Conservation (phyloP, 73 alveolate genomes). For the Uronychia binucleata region DNA sequence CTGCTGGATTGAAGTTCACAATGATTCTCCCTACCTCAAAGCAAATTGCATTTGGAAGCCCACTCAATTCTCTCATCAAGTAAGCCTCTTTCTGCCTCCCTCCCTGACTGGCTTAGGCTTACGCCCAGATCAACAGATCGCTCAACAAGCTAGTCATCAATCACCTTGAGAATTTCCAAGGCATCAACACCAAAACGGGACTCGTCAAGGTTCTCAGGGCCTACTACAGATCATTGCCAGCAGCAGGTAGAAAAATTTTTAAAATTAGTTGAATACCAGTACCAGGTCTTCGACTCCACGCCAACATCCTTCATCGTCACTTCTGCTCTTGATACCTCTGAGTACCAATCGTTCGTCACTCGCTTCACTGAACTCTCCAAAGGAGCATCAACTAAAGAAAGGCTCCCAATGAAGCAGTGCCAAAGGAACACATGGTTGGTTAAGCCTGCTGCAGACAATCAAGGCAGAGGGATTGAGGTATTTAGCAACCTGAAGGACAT, state of each 20-base stretch:
- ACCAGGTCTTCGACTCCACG: slow-evolving; percentile 62
- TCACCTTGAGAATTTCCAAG: slow-evolving; percentile 59
- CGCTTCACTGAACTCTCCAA: slow-evolving; percentile 35
- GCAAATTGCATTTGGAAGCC: slow-evolving; percentile 65
- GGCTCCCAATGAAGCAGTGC: slow-evolving; percentile 67
- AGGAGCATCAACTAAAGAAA: slow-evolving; percentile 9
- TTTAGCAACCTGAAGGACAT: slow-evolving; percentile 54
- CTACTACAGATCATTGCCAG: slow-evolving; percentile 32
- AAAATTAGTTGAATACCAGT: slow-evolving; percentile 26
- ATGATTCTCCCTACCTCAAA: slow-evolving; percentile 27
- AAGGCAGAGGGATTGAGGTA: slow-evolving; percentile 76
- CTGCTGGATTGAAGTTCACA: slow-evolving; percentile 68
- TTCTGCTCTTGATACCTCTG: slow-evolving; percentile 45
- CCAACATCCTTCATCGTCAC: slow-evolving; percentile 64
- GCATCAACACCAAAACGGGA: slow-evolving; percentile 69
- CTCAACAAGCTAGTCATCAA: no score
- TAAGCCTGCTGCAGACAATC: slow-evolving; percentile 62
- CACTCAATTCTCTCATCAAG: slow-evolving; percentile 35
- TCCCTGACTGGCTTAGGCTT: slow-evolving; percentile 21
- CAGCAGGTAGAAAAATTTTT: slow-evolving; percentile 27
- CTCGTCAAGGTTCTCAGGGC: slow-evolving; percentile 35
- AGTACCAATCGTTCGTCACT: slow-evolving; percentile 32
- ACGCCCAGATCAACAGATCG: no score
- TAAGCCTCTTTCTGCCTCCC: slow-evolving; percentile 5
- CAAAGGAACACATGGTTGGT: slow-evolving; percentile 63